Base-by-base conservation (phyloP, 768 basidiomycete genomes). In the Suillus variegatus region DNA sequence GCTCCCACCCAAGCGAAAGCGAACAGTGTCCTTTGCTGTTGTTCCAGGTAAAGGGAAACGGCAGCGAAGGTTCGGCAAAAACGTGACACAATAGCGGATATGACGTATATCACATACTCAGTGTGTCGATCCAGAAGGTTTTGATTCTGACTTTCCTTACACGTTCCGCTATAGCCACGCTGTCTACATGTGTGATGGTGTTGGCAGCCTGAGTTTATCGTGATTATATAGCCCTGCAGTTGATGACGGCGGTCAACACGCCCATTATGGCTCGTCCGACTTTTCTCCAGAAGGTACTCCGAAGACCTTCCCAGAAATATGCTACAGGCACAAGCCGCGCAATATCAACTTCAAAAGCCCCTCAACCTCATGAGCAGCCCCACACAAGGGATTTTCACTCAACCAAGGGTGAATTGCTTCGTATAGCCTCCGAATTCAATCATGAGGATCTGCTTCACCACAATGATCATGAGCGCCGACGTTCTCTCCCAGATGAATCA, bases 281-380 rank as follows among this genome's bases (percentile, higher is more conserved):
- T 6, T 72, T 88, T 57, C 69, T 88, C 61, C 90, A 92, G 74
- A 81, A 80, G 47, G 74, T 91, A 52, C 80, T 93, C 51, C 84
- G 86, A 61, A 74, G 81, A 61, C 91, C 91, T 13, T 90, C 90
- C 1, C 87, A 90, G 72, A 77, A 82, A 0, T 92, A 92, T 74
- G 71, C 81, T 0, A 67, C 55, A 38, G 63, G 68, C 40, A 51
- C 62, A 51, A 32, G 56, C 61, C 22, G 62, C 40, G 56, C 14
- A 10, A 35, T 47, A 22, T 40, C 55, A 56, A 56, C 22, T 6
- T 32, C 32, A 7, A 40, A 22, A 57, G 28, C 61, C 36, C 8
- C 57, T 49, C 28, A 52, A 35, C 35, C 16, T 28, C 54, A 62
- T 25, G 54, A 54, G 35, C 65, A 54, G 46, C 35, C 62, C n/a